phyloP scores from a whole-genome alignment of 345 rosid species.

The Salix exigua region DNA sequence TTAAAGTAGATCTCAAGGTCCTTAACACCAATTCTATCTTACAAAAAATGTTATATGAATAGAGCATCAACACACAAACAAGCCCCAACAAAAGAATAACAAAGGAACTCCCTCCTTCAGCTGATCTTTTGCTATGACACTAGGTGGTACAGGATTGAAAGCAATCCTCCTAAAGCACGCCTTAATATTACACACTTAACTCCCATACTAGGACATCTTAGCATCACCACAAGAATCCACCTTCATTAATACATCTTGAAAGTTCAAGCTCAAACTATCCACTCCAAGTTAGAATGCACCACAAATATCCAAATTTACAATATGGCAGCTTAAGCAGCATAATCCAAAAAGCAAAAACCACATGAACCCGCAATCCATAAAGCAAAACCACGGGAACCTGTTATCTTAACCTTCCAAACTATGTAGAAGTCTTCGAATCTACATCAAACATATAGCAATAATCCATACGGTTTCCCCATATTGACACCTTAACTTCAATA shows the following conservation, averaged over 20 bases:
- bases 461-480: background rate
- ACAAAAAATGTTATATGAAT: too few species aligned
- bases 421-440: background rate
- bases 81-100: too few species aligned
- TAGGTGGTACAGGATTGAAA: background rate
- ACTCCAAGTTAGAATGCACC: background rate
- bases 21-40: too few species aligned
- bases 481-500: background rate
- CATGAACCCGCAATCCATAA: background rate
- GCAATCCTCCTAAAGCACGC: background rate
- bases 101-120: too few species aligned
- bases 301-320: background rate
- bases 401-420: background rate
- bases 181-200: background rate
- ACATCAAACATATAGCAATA: background rate
- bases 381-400: background rate
- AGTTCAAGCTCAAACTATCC: background rate
- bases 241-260: background rate
- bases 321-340: background rate
- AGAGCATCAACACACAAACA: too few species aligned
- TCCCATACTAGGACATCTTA: background rate
- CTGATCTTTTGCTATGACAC: background rate
- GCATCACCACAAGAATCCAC: background rate
- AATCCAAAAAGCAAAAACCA: background rate
- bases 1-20: too few species aligned